A percentile compares a stretch with the other conserved stretches of the same genome.
Conservation (phyloP, 768 basidiomycete genomes). For the Mycena sanguinolenta region DNA sequence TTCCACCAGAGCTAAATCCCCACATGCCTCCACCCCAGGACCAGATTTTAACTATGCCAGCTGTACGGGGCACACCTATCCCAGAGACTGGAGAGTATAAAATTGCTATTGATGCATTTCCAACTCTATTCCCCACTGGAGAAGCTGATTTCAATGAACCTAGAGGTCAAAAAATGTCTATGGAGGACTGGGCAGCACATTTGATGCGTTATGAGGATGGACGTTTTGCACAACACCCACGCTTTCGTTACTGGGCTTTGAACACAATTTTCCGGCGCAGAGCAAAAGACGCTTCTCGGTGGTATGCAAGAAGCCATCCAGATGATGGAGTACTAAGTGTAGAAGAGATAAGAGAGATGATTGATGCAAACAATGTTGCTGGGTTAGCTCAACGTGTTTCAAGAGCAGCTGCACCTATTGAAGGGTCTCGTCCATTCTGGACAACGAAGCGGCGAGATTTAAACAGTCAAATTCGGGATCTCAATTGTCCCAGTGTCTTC, state of each 20-base stretch:
- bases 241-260: neutral
- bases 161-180: neutral
- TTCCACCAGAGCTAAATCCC: neutral
- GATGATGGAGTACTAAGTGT: neutral
- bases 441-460: neutral
- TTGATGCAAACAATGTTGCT: neutral
- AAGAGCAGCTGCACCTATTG: neutral
- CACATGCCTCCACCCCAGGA: neutral
- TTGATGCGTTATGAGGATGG: neutral
- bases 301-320: neutral
- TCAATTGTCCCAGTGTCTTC: neutral
- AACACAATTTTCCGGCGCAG: neutral
- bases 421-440: neutral
- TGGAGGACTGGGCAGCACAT: neutral
- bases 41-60: neutral
- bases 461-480: neutral
- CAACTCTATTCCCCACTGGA: neutral
- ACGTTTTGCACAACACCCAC: neutral
- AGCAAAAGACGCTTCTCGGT: neutral
- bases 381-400: neutral
- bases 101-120: slow-evolving; percentile 5
- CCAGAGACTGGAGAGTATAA: neutral
- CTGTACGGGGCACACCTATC: neutral
- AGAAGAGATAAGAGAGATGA: neutral
- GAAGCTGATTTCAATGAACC: neutral